A percentile compares a stretch with the other conserved stretches of the same genome.
phyloP scores from a whole-genome alignment of 192 early-diverging fungal genomes.

The Haplosporangium gracile region DNA sequence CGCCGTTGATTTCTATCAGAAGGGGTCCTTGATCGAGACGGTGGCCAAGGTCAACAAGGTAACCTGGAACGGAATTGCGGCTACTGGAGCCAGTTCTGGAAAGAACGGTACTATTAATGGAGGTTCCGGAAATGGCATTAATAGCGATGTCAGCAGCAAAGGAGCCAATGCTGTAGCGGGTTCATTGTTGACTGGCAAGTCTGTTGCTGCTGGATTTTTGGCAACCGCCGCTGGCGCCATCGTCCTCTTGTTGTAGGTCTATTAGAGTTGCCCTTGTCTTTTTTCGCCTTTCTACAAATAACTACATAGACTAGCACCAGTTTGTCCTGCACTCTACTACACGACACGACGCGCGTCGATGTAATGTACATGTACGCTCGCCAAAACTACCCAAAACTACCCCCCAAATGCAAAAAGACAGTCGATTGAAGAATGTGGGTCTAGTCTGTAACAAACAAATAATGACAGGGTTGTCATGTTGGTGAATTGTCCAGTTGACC shows the following conservation, averaged over 20 bases:
- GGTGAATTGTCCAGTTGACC: background rate
- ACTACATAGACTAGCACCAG: background rate
- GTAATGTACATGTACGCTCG: background rate
- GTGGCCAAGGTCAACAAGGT: slow-evolving; percentile 43
- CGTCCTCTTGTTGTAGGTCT: background rate
- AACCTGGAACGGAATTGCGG: slow-evolving; percentile 20
- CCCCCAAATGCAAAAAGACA: background rate
- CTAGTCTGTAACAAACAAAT: background rate
- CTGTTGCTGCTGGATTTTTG: background rate
- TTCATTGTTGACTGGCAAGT: background rate
- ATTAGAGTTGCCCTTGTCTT: background rate
- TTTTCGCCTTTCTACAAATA: background rate
- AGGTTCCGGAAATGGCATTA: background rate
- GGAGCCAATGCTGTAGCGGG: background rate
- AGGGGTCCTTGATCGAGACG: slow-evolving; percentile 48
- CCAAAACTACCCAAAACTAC: background rate
- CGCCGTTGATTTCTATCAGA: slow-evolving; percentile 81
- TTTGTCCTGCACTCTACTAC: background rate
- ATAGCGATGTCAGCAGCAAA: background rate
- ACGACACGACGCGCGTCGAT: background rate
- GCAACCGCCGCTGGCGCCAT: background rate
- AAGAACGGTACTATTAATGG: background rate
- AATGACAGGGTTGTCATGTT: background rate
- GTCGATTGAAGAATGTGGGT: background rate
- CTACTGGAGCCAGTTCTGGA: background rate